Percentiles rank a stretch among this genome's conserved stretches.
phyloP scores from a whole-genome alignment of 768 basidiomycete genomes.

The Leccinum incarnatum region DNA sequence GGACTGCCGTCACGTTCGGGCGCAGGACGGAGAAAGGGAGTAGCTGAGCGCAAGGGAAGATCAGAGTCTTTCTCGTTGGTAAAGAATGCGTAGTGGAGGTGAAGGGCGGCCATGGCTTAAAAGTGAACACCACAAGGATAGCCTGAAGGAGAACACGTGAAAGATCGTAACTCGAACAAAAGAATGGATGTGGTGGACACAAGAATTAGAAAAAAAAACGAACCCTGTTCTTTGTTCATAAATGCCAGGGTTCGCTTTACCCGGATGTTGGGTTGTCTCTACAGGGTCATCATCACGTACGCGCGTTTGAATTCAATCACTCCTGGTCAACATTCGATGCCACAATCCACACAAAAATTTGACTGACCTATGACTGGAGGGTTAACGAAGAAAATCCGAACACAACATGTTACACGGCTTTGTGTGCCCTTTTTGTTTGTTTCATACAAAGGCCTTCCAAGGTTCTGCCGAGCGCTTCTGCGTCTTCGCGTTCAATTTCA shows the following conservation, averaged over 20 bases:
- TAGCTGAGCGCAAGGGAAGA: conserved; percentile 18
- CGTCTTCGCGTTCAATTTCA: conserved; percentile 9
- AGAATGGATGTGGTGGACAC: conserved; percentile 6
- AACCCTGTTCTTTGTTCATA: conserved; percentile 13
- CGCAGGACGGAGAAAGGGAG: conserved; percentile 19
- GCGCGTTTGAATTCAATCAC: neutral
- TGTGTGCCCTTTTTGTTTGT: conserved; percentile 18
- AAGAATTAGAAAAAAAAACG: conserved; percentile 5
- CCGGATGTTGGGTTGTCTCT: conserved; percentile 6
- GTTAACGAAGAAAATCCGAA: neutral
- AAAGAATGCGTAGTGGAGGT: conserved; percentile 55
- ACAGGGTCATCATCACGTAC: conserved; percentile 6
- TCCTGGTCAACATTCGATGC: neutral
- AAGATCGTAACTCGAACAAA: conserved; percentile 14
- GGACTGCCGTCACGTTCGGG: conserved; percentile 17
- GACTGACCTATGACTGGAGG: conserved; percentile 12
- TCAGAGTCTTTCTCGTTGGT: conserved; percentile 30
- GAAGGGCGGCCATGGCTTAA: conserved; percentile 54
- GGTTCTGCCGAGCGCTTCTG: conserved; percentile 1
- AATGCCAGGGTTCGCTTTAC: conserved; percentile 9
- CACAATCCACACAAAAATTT: neutral
- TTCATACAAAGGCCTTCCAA: conserved; percentile 8
- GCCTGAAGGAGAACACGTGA: conserved; percentile 9
- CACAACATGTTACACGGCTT: neutral
- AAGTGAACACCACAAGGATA: conserved; percentile 15